Percentiles rank a stretch among this genome's conserved stretches.
Conservation (phyloP, 164 flowering plant species). For the Stephania yunnanensis region DNA sequence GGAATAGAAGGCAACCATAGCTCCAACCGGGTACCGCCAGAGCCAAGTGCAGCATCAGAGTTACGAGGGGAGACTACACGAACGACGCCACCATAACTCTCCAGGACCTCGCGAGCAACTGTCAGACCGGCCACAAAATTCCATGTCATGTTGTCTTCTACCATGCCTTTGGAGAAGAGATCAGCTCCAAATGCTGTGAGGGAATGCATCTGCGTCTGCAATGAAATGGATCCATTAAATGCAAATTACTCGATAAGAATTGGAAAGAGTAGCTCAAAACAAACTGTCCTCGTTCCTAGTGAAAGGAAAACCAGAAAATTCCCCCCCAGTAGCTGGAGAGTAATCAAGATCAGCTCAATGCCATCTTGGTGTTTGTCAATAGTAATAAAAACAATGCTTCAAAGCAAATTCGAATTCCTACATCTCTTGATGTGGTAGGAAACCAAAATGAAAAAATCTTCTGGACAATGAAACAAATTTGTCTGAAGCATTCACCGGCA, state of each 20-base stretch:
- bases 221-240: conserved; percentile 3
- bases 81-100: conserved; percentile 83
- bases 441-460: not conserved
- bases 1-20: conserved; percentile 73
- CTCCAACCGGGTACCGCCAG: conserved; percentile 84
- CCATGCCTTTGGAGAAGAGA: conserved; percentile 54
- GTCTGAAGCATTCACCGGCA: conserved; percentile 4
- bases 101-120: conserved; percentile 87
- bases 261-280: not conserved
- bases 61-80: conserved; percentile 73
- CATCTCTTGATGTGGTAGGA: not conserved
- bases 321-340: not conserved
- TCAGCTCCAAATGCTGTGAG: conserved; percentile 89
- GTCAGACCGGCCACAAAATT: conserved; percentile 90
- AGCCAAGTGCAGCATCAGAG: conserved; percentile 55
- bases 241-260: not conserved
- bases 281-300: not conserved
- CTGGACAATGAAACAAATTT: not conserved
- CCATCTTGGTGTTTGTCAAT: not conserved
- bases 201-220: conserved; percentile 92
- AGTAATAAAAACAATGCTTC: not conserved
- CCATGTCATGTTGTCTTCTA: conserved; percentile 95
- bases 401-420: not conserved
- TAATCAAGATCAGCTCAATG: not conserved
- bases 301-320: not conserved